These are phyloP conservation scores for Trichoderma polysporum DNA, from an alignment of 2,329 filamentous ascomycete genomes.

Conservation along the genomic window DNA sequence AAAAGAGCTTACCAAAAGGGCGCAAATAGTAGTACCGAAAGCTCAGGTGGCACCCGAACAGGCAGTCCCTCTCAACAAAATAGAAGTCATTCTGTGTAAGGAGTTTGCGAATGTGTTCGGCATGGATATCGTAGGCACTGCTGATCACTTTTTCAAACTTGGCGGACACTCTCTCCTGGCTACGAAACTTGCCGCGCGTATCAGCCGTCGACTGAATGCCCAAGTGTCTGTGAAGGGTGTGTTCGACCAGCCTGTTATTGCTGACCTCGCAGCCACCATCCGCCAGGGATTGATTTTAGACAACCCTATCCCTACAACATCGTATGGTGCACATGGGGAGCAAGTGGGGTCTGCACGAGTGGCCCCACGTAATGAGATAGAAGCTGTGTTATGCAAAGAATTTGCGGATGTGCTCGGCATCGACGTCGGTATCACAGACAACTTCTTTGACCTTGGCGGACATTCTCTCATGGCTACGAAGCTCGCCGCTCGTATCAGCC, in stretches of 20 bases:
- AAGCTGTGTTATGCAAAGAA: neutral
- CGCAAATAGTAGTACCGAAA: neutral
- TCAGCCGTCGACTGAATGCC: neutral
- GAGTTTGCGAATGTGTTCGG: neutral
- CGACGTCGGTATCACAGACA: conserved; percentile 19
- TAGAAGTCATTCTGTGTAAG: neutral
- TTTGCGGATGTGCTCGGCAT: conserved; percentile 9
- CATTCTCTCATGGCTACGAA: neutral
- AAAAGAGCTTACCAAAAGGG: conserved; percentile 15
- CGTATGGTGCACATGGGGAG: neutral
- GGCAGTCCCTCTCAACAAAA: neutral
- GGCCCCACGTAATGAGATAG: neutral
- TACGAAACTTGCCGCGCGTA: neutral
- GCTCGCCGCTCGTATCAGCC: neutral
- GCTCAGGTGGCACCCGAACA: neutral
- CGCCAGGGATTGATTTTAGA: neutral
- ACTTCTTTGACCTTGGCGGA: conserved; percentile 23
- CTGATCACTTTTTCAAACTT: neutral
- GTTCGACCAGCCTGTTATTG: neutral
- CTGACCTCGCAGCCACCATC: neutral
- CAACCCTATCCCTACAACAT: neutral
- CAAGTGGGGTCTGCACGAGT: neutral
- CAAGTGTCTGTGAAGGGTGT: neutral
- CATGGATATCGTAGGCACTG: neutral
- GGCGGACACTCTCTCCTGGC: neutral